Base-by-base conservation (phyloP, 371 early-diverging fungal species). In the Nematocida ironsii region DNA sequence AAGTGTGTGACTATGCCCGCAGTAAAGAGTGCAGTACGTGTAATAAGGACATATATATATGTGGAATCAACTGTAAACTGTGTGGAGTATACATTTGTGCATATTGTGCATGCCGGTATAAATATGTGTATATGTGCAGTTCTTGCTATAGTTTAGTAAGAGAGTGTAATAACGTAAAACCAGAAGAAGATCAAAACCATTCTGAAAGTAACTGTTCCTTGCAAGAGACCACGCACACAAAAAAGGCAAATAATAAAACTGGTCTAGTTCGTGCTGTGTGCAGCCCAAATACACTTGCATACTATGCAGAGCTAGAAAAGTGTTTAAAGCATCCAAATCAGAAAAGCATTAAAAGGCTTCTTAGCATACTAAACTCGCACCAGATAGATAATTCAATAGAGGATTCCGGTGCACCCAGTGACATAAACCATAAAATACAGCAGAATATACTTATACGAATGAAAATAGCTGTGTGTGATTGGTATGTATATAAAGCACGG, bases 21-120 rank as follows among this genome's bases (percentile, higher is more conserved):
- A 25, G 13, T n/a, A 56, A 9, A 27, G 6, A n/a, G 9, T 78
- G 80, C 55, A 56, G 27, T 44, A 20, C 3, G 50, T 78, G 80
- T 62, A 11, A 55, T 18, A 58, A 42, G 27, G 80, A 78, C 3
- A 57, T 78, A 18, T 78, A 78, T 45, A 40, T 70, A 33, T 50
- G 67, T 25, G 80, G 80, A 9, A 25, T 78, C 11, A 78, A 78
- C 62, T 78, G 80, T 52, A 78, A 78, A 27, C 23, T 55, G 16
- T 78, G 80, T 42, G 80, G 80, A 0, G 5, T 23, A 1, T 78
- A 67, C 72, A 54, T 60, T 50, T 78, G 80, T 40, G 55, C 60
- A 11, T 9, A 6, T 5, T 78, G 80, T 39, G 42, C 60, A 3
- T 9, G 5, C 2, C 16, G 23, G 40, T 33, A 27, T 16, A 60